Conservation (phyloP, 805 yeast species). For the Candida pini region DNA sequence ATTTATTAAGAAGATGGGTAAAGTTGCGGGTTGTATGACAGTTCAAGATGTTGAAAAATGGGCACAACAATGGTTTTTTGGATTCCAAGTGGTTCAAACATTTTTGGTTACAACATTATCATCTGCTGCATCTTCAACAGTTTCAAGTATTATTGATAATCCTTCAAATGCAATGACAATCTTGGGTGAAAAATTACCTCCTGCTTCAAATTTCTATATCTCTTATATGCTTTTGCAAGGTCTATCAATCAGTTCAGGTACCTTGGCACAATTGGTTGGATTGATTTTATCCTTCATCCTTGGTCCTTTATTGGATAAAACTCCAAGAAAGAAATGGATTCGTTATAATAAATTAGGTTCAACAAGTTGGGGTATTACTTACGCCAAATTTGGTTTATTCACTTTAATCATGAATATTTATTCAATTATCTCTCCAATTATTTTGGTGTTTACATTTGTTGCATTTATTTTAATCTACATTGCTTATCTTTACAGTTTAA, state of each 20-base stretch:
- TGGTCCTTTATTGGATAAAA: constrained; percentile 67
- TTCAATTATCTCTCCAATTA: constrained; percentile 71
- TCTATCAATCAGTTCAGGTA: constrained; percentile 68
- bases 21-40: constrained; percentile 65
- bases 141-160: constrained; percentile 56
- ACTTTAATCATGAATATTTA: constrained; percentile 69
- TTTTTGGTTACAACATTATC: constrained; percentile 80
- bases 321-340: constrained; percentile 91
- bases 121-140: constrained; percentile 78
- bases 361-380: constrained; percentile 77
- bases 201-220: constrained; percentile 86
- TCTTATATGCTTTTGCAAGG: constrained; percentile 80
- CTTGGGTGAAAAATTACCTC: constrained; percentile 75
- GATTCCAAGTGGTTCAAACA: constrained; percentile 85
- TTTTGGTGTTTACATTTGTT: constrained; percentile 60
- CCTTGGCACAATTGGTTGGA: constrained; percentile 68
- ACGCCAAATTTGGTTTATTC: constrained; percentile 73
- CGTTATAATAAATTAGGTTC: constrained; percentile 59
- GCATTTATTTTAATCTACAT: constrained; percentile 52
- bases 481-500: constrained; percentile 58
- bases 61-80: constrained; percentile 86
- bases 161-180: constrained; percentile 72
- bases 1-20: constrained; percentile 72
- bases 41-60: constrained; percentile 67
- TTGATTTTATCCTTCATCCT: constrained; percentile 66